Base-by-base conservation (phyloP, 2,329 filamentous ascomycete species). In the Lasiodiplodia theobromae region DNA sequence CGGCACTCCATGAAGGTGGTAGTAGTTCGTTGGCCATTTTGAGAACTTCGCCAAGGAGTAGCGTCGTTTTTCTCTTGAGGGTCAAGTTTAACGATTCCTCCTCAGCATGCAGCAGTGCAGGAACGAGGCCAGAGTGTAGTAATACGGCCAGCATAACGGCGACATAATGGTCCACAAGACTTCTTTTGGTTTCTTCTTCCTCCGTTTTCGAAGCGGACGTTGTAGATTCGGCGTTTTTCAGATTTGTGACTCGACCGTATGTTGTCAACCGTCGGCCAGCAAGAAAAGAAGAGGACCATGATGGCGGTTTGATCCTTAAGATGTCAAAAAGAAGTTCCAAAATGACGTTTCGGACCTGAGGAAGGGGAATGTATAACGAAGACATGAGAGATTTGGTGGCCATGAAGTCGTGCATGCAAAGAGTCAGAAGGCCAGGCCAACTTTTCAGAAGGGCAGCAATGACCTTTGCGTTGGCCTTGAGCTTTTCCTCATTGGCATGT, bases 261-360 rank as follows among this genome's bases (percentile, higher is more conserved):
- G 96, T 99, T 0, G 96, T 99, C 57, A 99, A 84, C 69, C 96
- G 87, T 72, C 96, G 88, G 8, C 96, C 96, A 44, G 96, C 96
- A 57, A 99, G 86, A 77, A 97, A 99, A 0, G 95, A 96, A 0
- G 93, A 94, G 8, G 96, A 96, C 96, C 96, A 99, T 10, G 94
- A 90, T 53, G 96, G 89, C 69, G 94, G 91, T 73, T 98, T 98
- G 76, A 99, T 97, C 44, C 95, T 89, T 64, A 99, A 82, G 23
- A 90, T 86, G 73, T 91, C 89, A 73, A 96, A 97, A 21, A 99
- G 81, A 14, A 99, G 83, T 77, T 99, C 96, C 70, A 99, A 86
- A 21, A 97, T 89, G 0, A 94, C 91, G 75, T 97, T 94, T 60
- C 88, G 82, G 10, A 88, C 84, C 69, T 84, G 80, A 1, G 84